These are phyloP conservation scores for Tricholoma flavovirens DNA, from an alignment of 768 basidiomycete species.

Conservation along the genomic window DNA sequence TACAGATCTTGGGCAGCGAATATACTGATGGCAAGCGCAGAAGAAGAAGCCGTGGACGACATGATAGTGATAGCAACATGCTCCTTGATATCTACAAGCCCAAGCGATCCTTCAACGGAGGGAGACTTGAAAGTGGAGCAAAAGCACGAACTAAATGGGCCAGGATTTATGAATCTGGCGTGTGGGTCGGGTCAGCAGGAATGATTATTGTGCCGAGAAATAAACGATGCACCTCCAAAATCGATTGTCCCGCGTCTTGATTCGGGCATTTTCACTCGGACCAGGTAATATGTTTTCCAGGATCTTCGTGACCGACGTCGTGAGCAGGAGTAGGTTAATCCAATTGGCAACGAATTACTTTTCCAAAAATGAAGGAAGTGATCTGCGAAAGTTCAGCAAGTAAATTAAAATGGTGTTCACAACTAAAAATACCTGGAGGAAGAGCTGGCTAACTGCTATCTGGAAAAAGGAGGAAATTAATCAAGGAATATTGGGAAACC, in stretches of 20 bases:
- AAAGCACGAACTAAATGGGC: conserved; percentile 44
- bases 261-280: conserved; percentile 15
- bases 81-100: conserved; percentile 29
- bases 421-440: conserved; percentile 19
- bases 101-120: conserved; percentile 31
- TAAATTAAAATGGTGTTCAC: too few relatives aligned
- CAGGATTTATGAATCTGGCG: conserved; percentile 39
- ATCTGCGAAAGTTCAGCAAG: conserved; percentile 17
- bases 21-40: conserved; percentile 47
- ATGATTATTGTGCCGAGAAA: not conserved
- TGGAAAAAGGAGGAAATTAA: conserved; percentile 2
- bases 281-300: conserved; percentile 26
- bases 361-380: conserved; percentile 39
- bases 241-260: conserved; percentile 22
- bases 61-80: conserved; percentile 53
- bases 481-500: not conserved
- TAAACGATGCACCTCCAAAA: conserved; percentile 28
- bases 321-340: not conserved
- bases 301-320: not conserved
- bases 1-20: conserved; percentile 51
- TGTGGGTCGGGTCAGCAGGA: not conserved
- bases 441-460: conserved; percentile 34
- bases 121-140: conserved; percentile 20
- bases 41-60: conserved; percentile 45
- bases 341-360: conserved; percentile 14